Evolutionary conservation across 176 grass and related monocot species (phyloP), one percentile per base, ranked within the genome.

Genomic region (Juncus effusus): DNA sequence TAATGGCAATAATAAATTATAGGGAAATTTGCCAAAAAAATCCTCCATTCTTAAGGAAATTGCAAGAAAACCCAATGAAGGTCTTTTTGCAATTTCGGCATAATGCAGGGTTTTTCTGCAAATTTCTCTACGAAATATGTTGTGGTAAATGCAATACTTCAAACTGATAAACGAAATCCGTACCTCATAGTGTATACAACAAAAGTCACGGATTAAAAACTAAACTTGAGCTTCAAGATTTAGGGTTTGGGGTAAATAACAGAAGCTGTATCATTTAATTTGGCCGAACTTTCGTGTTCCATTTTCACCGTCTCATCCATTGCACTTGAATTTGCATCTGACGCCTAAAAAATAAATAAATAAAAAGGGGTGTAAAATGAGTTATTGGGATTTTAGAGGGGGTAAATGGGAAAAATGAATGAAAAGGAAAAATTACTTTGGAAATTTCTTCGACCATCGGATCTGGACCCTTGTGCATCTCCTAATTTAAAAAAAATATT

Each of bases 181-280:
- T 47, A 47, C 44, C 44, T 47, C 44, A 45, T 45, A 9, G 44
- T 47, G 44, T 47, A 47, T 47, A 47, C 44, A 47, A 47, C 44
- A 47, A 9, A 9, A 47, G 6, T 47, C 4, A 9, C 44, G 2
- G 9, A 47, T 28, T 47, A 47, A 47, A 47, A 47, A 47, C 1
- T 28, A 28, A 28, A 28, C 19, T 28, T 28, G 19, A 28, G 19
- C 19, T 47, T 2, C 44, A 47, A 9, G 44, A 47, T 47, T 72
- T 56, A 72, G 54, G 69, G 58, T 72, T 72, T 72, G 9, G 66
- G 66, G 11, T 72, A 72, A 59, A 72, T 72, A 59, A 45, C 54
- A 19, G 54, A 72, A 59, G 68, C 28, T 16, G 69, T 3, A 3
- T 72, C 69, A 57, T 36, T 40, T 60, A 60, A 56, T 53, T 72